A percentile compares a stretch with the other conserved stretches of the same genome.
Conservation (phyloP, 108 stramenopile species). For the Schizochytrium sp. region DNA sequence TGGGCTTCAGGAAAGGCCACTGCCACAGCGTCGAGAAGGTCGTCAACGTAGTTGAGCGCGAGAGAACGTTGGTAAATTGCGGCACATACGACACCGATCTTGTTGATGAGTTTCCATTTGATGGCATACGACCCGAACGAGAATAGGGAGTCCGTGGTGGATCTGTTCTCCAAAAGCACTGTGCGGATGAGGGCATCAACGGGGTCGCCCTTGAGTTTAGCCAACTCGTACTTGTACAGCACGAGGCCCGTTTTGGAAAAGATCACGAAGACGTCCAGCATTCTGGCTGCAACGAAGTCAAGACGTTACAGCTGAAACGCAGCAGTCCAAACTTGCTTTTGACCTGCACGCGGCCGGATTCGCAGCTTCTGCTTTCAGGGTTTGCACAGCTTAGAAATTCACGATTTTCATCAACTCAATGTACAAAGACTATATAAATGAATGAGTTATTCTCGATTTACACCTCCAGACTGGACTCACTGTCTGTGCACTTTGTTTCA, state of each 20-base stretch:
- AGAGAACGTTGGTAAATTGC: slow-evolving; percentile 69
- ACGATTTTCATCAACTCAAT: no score
- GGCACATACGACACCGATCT: slow-evolving; percentile 69
- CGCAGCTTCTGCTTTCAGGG: no score
- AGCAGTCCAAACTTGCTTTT: no score
- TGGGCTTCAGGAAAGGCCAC: neutral
- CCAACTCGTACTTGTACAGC: slow-evolving; percentile 68
- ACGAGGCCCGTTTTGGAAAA: slow-evolving; percentile 71
- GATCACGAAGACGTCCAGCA: slow-evolving; percentile 70
- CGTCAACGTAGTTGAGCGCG: slow-evolving; percentile 68
- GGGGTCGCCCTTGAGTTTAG: slow-evolving; percentile 70
- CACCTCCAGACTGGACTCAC: no score
- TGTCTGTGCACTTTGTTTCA: no score
- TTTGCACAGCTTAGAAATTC: no score
- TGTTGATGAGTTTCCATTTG: slow-evolving; percentile 68
- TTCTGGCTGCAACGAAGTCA: neutral
- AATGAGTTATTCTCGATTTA: no score
- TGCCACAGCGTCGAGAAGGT: slow-evolving; percentile 61
- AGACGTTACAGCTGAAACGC: no score
- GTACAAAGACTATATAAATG: no score
- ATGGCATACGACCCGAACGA: slow-evolving; percentile 57
- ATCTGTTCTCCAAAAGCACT: slow-evolving; percentile 73
- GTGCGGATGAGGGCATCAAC: slow-evolving; percentile 71
- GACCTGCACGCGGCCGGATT: no score
- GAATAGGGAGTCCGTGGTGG: slow-evolving; percentile 62